A percentile compares a stretch with the other conserved stretches of the same genome.
phyloP scores from a whole-genome alignment of 768 basidiomycete genomes.

The Leccinum uliginosum region DNA sequence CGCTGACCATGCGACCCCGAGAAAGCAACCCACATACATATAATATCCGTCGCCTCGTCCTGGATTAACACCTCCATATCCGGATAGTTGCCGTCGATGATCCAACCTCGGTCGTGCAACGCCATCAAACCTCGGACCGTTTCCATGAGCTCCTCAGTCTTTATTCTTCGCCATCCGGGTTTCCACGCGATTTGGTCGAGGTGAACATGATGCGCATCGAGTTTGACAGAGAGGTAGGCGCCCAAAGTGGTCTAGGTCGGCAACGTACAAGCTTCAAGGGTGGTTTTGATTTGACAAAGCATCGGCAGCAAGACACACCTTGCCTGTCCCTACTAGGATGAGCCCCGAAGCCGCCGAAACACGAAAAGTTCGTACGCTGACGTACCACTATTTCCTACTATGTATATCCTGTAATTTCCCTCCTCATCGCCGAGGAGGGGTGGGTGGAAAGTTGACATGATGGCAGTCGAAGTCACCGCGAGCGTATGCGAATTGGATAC shows the following conservation, averaged over 20 bases:
- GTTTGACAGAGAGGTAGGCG: slow-evolving; percentile 36
- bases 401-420: slow-evolving; percentile 44
- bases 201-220: slow-evolving; percentile 43
- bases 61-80: slow-evolving; percentile 31
- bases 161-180: slow-evolving; percentile 41
- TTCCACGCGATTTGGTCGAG: slow-evolving; percentile 48
- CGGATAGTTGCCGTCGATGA: slow-evolving; percentile 48
- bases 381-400: slow-evolving; percentile 54
- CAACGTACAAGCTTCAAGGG: background rate
- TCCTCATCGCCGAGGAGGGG: slow-evolving; percentile 40
- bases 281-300: no score
- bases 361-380: background rate
- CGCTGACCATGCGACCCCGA: background rate
- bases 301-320: slow-evolving; percentile 26
- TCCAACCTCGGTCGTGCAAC: slow-evolving; percentile 41
- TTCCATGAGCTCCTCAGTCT: slow-evolving; percentile 25
- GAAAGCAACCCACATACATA: slow-evolving; percentile 37
- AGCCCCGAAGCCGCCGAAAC: background rate
- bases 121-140: slow-evolving; percentile 20
- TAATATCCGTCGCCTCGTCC: slow-evolving; percentile 44
- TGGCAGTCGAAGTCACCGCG: background rate
- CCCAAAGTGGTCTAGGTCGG: slow-evolving; percentile 47
- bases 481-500: background rate
- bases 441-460: slow-evolving; percentile 9
- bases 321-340: slow-evolving; percentile 32